Conservation (phyloP, 1,139 yeast genomes). For the Lodderomyces parapsilosis region DNA sequence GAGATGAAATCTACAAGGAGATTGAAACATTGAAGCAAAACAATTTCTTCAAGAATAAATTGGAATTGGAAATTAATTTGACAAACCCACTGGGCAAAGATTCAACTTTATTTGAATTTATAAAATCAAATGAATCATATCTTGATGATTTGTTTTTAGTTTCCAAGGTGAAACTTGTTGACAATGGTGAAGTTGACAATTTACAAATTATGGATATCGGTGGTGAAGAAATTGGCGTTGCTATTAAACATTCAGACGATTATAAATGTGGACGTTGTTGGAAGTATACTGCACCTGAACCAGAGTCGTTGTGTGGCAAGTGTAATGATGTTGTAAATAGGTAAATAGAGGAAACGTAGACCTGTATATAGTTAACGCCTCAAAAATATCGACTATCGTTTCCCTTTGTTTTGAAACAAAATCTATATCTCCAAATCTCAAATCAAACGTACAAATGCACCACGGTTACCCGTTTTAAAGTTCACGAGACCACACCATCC, state of each 20-base stretch:
- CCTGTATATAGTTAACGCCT: neutral
- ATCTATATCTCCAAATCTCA: too few relatives aligned
- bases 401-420: too few relatives aligned
- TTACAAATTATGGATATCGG: slow-evolving; percentile 16
- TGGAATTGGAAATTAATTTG: slow-evolving; percentile 57
- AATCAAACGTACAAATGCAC: too few relatives aligned
- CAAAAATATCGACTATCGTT: too few relatives aligned
- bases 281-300: slow-evolving; percentile 62
- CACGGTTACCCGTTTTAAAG: too few relatives aligned
- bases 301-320: slow-evolving; percentile 60
- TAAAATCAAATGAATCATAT: slow-evolving; percentile 25
- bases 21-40: slow-evolving; percentile 32
- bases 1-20: slow-evolving; percentile 47
- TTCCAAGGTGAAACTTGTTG: slow-evolving; percentile 48
- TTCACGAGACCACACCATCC: too few relatives aligned
- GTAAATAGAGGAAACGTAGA: neutral
- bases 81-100: slow-evolving; percentile 17
- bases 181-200: slow-evolving; percentile 12
- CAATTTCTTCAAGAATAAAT: slow-evolving; percentile 55
- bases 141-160: slow-evolving; percentile 65
- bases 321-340: slow-evolving; percentile 46
- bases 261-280: slow-evolving; percentile 92
- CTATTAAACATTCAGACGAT: slow-evolving; percentile 16
- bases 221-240: slow-evolving; percentile 8
- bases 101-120: slow-evolving; percentile 12